A percentile compares a stretch with the other conserved stretches of the same genome.
Evolutionary conservation across 1,139 yeast genomes (phyloP).

Genomic region (Diutina catenulata): DNA sequence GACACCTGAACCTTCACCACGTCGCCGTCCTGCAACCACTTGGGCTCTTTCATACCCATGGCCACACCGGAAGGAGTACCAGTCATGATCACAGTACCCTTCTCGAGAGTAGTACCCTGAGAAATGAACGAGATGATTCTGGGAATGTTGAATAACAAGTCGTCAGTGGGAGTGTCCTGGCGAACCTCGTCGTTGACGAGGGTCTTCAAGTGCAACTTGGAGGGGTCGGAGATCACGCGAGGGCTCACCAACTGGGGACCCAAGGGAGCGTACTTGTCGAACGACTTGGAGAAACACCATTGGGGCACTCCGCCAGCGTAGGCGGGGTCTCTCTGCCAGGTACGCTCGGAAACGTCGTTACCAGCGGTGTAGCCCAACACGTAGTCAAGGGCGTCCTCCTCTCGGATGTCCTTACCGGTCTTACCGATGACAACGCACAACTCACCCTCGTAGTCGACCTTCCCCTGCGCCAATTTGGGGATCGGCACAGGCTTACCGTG

Average conservation of each 20-base stretch:
- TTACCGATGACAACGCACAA: conserved; percentile 43
- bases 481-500: conserved; percentile 28
- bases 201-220: conserved; percentile 16
- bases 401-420: conserved; percentile 28
- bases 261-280: conserved; percentile 43
- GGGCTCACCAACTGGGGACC: conserved; percentile 40
- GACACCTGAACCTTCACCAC: conserved; percentile 28
- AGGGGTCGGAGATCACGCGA: conserved; percentile 17
- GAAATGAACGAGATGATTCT: conserved; percentile 35
- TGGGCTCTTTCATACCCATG: conserved; percentile 22
- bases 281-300: conserved; percentile 39
- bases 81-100: conserved; percentile 39
- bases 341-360: conserved; percentile 43
- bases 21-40: conserved; percentile 36
- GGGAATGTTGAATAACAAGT: conserved; percentile 36
- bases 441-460: conserved; percentile 42
- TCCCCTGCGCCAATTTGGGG: conserved; percentile 29
- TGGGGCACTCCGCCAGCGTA: conserved; percentile 24
- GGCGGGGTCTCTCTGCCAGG: conserved; percentile 32
- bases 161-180: conserved; percentile 33
- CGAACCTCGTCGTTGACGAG: conserved; percentile 31
- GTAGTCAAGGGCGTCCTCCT: conserved; percentile 30
- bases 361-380: conserved; percentile 43
- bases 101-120: conserved; percentile 37
- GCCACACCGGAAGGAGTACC: conserved; percentile 49